These are phyloP conservation scores for Fusarium sp. DNA, from an alignment of 2,329 filamentous ascomycete species.

Conservation along the genomic window DNA sequence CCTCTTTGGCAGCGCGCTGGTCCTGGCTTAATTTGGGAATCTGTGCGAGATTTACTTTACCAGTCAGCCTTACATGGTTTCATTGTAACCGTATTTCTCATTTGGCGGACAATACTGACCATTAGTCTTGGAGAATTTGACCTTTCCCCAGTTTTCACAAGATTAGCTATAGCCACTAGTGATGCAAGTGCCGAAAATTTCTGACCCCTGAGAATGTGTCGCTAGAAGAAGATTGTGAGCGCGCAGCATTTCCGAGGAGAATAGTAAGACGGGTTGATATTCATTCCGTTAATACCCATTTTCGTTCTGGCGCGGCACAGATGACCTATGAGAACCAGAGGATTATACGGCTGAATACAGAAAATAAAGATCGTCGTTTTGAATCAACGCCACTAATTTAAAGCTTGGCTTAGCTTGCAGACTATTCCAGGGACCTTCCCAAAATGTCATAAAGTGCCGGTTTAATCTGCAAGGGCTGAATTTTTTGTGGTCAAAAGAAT, in stretches of 20 bases:
- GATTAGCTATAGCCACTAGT: background rate
- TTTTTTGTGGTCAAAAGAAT: background rate
- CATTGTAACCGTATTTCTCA: background rate
- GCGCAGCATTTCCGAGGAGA: too few relatives aligned
- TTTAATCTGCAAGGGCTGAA: background rate
- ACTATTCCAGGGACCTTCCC: constrained; percentile 11
- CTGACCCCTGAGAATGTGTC: background rate
- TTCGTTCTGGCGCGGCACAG: background rate
- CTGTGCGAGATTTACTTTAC: background rate
- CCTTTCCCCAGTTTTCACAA: background rate
- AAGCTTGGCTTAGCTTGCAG: background rate
- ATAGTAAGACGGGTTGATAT: background rate
- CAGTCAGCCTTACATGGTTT: background rate
- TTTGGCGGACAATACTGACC: background rate
- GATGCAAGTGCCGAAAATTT: background rate
- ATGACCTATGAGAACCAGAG: background rate
- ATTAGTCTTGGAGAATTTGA: background rate
- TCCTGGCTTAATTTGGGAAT: background rate
- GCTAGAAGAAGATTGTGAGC: background rate
- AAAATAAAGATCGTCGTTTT: constrained; percentile 11
- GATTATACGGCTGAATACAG: background rate
- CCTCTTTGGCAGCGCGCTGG: background rate
- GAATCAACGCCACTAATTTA: constrained; percentile 11
- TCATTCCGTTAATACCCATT: background rate
- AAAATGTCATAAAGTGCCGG: background rate